phyloP scores from a whole-genome alignment of 306 rosid species.

The Gillenia trifoliata region DNA sequence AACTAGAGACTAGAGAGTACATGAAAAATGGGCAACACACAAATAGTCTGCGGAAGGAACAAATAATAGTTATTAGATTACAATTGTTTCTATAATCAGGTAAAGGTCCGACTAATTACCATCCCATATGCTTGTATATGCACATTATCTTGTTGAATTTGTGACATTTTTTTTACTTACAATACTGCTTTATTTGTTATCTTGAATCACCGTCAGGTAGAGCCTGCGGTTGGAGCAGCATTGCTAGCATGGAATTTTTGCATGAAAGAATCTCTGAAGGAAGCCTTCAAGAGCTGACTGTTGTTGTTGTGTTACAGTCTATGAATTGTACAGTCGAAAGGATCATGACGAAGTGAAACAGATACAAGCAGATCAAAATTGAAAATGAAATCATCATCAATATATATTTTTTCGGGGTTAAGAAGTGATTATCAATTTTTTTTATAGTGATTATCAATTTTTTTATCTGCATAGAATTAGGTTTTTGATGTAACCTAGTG shows the following conservation, averaged over 20 bases:
- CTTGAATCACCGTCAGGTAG: constrained; percentile 50
- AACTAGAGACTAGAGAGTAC: not conserved
- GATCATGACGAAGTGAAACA: constrained; percentile 8
- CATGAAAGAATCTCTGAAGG: constrained; percentile 49
- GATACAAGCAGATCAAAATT: constrained; percentile 8
- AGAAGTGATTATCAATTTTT: constrained; percentile 3
- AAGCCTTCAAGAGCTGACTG: constrained; percentile 31
- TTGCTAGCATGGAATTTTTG: constrained; percentile 82
- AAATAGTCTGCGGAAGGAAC: not conserved
- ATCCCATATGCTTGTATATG: not conserved
- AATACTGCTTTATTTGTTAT: not conserved
- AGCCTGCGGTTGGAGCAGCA: constrained; percentile 94
- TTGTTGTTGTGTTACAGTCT: not conserved
- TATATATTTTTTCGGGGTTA: not conserved
- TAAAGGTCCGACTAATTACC: not conserved
- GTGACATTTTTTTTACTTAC: not conserved
- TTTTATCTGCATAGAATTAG: not conserved
- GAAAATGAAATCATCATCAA: not conserved
- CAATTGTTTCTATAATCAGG: not conserved
- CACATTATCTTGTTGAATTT: not conserved
- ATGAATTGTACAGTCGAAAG: constrained; percentile 28
- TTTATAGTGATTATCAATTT: not conserved
- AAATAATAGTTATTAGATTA: not conserved
- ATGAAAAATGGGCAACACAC: not conserved
- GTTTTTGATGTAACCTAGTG: not conserved